A percentile compares a stretch with the other conserved stretches of the same genome.
These are phyloP conservation scores for Dryadomyces quercivorus DNA, from an alignment of 2,329 filamentous ascomycete species.

Conservation along the genomic window DNA sequence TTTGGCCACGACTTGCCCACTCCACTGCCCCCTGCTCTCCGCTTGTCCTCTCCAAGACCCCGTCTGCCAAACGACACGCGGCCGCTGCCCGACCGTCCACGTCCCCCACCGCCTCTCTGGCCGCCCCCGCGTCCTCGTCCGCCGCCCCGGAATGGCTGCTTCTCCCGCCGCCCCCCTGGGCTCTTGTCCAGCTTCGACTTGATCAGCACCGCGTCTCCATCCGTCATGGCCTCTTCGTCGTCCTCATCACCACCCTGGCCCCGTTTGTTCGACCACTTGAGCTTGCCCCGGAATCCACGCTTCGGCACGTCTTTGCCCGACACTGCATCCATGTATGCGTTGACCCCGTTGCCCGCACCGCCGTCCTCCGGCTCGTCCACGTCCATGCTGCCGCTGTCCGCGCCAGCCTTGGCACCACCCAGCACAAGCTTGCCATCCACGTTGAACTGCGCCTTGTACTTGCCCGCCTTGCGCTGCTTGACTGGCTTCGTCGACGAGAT, in stretches of 20 bases:
- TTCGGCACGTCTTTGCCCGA: slow-evolving; percentile 54
- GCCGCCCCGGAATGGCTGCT: slow-evolving; percentile 16
- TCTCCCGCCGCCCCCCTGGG: slow-evolving; percentile 15
- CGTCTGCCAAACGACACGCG: slow-evolving; percentile 15
- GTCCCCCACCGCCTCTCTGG: slow-evolving; percentile 18
- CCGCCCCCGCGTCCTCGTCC: slow-evolving; percentile 18
- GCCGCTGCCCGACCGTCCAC: slow-evolving; percentile 20
- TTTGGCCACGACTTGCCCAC: slow-evolving; percentile 16
- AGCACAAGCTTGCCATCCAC: slow-evolving; percentile 73
- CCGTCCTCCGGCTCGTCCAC: slow-evolving; percentile 24
- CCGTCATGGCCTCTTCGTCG: slow-evolving; percentile 34
- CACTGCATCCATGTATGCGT: slow-evolving; percentile 58
- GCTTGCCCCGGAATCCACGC: slow-evolving; percentile 52
- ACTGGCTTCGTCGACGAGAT: slow-evolving; percentile 84
- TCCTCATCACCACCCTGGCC: slow-evolving; percentile 31
- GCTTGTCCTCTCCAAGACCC: slow-evolving; percentile 20
- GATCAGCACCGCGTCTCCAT: slow-evolving; percentile 32
- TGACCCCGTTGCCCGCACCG: slow-evolving; percentile 42
- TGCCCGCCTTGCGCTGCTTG: slow-evolving; percentile 46
- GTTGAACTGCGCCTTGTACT: slow-evolving; percentile 57
- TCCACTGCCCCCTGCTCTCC: slow-evolving; percentile 13
- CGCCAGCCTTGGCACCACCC: slow-evolving; percentile 40
- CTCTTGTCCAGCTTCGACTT: slow-evolving; percentile 21
- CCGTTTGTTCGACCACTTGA: slow-evolving; percentile 59
- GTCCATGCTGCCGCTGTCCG: slow-evolving; percentile 49